Percentiles rank a stretch among this genome's conserved stretches.
Evolutionary conservation across 768 basidiomycete species (phyloP).

Genomic region (Xerocomellus dryophilus): DNA sequence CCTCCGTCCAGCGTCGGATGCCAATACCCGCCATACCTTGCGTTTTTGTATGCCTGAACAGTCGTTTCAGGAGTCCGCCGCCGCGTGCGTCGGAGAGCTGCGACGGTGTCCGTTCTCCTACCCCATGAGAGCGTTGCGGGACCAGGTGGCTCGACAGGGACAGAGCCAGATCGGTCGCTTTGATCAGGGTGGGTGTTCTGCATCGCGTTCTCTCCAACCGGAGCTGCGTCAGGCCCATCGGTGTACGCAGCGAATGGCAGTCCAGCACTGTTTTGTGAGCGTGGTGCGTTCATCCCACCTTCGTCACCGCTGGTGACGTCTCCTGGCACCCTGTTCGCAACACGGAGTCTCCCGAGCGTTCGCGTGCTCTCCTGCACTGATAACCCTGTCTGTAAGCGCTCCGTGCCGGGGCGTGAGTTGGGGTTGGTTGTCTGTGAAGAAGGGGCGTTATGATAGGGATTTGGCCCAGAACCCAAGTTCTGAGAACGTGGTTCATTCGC

Average conservation of each 20-base stretch:
- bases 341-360: constrained; percentile 44
- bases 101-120: constrained; percentile 26
- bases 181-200: neutral
- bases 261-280: neutral
- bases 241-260: neutral
- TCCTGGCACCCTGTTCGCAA: constrained; percentile 48
- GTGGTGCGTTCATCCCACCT: constrained; percentile 21
- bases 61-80: constrained; percentile 5
- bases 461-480: constrained; percentile 5
- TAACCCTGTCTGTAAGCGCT: constrained; percentile 13
- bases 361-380: constrained; percentile 32
- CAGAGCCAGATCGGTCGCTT: neutral
- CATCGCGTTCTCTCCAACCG: neutral
- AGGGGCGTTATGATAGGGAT: neutral
- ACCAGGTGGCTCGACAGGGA: constrained; percentile 17
- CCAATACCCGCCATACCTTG: constrained; percentile 15
- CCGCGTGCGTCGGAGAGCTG: constrained; percentile 20
- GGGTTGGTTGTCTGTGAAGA: constrained; percentile 5
- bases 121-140: constrained; percentile 27
- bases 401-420: constrained; percentile 12
- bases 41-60: constrained; percentile 5
- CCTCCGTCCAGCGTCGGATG: constrained; percentile 4
- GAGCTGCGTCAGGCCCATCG: neutral
- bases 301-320: constrained; percentile 39
- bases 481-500: constrained; percentile 1